phyloP scores from a whole-genome alignment of 192 early-diverging fungal species.

The Coemansia sp. region DNA sequence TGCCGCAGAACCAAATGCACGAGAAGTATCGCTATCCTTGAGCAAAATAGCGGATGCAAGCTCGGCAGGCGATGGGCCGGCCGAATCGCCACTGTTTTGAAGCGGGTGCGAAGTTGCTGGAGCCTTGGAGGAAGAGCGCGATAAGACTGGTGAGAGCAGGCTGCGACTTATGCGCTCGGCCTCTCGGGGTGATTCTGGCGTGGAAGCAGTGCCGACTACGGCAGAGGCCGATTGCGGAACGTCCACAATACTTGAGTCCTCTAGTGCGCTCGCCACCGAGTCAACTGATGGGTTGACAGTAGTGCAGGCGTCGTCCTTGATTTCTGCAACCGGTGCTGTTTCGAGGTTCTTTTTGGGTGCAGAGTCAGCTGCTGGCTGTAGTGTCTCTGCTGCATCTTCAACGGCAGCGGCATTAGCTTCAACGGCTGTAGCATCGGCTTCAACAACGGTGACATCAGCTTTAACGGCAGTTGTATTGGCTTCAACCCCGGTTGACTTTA shows the following conservation, averaged over 20 bases:
- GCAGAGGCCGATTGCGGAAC: neutral
- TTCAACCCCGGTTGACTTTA: neutral
- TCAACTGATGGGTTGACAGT: constrained; percentile 3
- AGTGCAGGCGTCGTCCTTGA: neutral
- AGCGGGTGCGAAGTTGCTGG: constrained; percentile 34
- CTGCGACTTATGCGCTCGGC: neutral
- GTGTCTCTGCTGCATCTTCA: neutral
- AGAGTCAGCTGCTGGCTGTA: neutral
- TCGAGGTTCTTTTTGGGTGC: neutral
- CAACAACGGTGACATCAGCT: neutral
- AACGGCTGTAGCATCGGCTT: neutral
- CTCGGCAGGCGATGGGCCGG: constrained; percentile 14
- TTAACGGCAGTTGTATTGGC: neutral
- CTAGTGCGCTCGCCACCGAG: constrained; percentile 9
- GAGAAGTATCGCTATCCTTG: constrained; percentile 20
- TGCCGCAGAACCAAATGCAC: constrained; percentile 10
- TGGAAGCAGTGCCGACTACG: neutral
- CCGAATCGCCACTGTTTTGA: constrained; percentile 1
- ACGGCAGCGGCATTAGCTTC: neutral
- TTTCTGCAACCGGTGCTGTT: neutral
- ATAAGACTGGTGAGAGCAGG: constrained; percentile 1
- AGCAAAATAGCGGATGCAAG: constrained; percentile 19
- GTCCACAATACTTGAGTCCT: constrained; percentile 11
- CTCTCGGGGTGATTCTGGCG: neutral
- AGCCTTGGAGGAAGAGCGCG: constrained; percentile 24